These are phyloP conservation scores for Termitomyces sp. DNA, from an alignment of 768 basidiomycete genomes.

Conservation along the genomic window DNA sequence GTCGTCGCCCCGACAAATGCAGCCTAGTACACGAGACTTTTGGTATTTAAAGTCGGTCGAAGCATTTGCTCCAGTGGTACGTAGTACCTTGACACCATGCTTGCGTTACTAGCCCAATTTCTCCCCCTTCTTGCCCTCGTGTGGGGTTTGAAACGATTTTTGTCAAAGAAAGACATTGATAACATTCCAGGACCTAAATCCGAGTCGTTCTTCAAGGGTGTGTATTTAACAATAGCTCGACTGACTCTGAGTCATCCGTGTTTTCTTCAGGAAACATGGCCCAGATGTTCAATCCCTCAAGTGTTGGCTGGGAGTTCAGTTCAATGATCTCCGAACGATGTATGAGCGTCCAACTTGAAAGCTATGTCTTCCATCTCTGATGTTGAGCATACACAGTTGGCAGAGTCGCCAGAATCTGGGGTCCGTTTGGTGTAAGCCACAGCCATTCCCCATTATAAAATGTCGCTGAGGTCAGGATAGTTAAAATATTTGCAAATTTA, in stretches of 20 bases:
- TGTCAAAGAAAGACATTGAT: constrained; percentile 23
- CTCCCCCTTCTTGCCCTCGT: constrained; percentile 6
- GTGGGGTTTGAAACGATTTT: constrained; percentile 10
- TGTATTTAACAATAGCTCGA: not conserved
- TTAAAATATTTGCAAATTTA: constrained; percentile 28
- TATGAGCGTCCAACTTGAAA: not conserved
- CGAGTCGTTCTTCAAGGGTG: constrained; percentile 28
- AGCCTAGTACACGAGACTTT: not conserved
- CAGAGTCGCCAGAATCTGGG: not conserved
- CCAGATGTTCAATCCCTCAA: constrained; percentile 9
- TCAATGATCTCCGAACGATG: constrained; percentile 10
- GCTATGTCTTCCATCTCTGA: not conserved
- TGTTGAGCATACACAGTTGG: not conserved
- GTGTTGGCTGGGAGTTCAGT: constrained; percentile 14
- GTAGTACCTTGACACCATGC: not conserved
- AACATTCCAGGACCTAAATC: constrained; percentile 32
- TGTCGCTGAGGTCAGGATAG: constrained; percentile 2
- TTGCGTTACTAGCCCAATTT: not conserved
- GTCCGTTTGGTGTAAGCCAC: not conserved
- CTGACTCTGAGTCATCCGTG: too few species aligned
- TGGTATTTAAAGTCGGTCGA: not conserved
- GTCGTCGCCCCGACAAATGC: not conserved
- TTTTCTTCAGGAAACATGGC: constrained; percentile 13
- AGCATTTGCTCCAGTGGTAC: not conserved
- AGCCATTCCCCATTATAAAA: not conserved